Conservation (phyloP, 805 yeast species). For the Hemisphaericaspora nanyangensis region DNA sequence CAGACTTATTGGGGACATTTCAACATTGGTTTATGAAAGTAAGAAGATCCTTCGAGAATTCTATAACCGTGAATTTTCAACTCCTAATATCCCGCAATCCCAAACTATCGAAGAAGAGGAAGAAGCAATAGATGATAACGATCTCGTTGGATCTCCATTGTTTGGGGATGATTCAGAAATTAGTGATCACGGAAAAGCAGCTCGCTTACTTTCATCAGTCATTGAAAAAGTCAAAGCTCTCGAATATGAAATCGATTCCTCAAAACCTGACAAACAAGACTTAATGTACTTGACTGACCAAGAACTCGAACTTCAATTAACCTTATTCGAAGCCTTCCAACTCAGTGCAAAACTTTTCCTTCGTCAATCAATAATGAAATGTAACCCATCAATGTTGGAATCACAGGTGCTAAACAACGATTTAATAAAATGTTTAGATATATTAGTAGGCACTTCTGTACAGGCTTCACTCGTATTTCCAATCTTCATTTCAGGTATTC, state of each 20-base stretch:
- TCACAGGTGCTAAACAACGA: constrained; percentile 56
- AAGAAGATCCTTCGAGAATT: constrained; percentile 22
- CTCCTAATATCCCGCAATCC: not conserved
- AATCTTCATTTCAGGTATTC: constrained; percentile 71
- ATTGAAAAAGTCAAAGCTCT: constrained; percentile 33
- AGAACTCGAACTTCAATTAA: constrained; percentile 63
- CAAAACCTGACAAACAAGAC: constrained; percentile 51
- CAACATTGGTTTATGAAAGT: constrained; percentile 53
- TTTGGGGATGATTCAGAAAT: constrained; percentile 17
- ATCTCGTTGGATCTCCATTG: constrained; percentile 6
- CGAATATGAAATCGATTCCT: constrained; percentile 46
- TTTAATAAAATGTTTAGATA: constrained; percentile 53
- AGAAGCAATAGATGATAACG: constrained; percentile 5
- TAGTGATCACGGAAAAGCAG: constrained; percentile 21
- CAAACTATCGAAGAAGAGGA: constrained; percentile 6
- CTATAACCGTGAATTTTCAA: constrained; percentile 7
- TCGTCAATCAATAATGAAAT: constrained; percentile 57
- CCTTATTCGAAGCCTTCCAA: constrained; percentile 69
- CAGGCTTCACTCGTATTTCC: constrained; percentile 77
- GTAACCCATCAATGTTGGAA: constrained; percentile 61
- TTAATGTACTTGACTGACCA: constrained; percentile 35
- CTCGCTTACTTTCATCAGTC: constrained; percentile 21
- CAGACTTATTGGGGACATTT: constrained; percentile 63
- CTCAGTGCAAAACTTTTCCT: constrained; percentile 64
- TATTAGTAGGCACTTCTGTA: constrained; percentile 59